Percentiles rank a stretch among this genome's conserved stretches.
Conservation (phyloP, 768 basidiomycete genomes). For the Amanita exitialis region DNA sequence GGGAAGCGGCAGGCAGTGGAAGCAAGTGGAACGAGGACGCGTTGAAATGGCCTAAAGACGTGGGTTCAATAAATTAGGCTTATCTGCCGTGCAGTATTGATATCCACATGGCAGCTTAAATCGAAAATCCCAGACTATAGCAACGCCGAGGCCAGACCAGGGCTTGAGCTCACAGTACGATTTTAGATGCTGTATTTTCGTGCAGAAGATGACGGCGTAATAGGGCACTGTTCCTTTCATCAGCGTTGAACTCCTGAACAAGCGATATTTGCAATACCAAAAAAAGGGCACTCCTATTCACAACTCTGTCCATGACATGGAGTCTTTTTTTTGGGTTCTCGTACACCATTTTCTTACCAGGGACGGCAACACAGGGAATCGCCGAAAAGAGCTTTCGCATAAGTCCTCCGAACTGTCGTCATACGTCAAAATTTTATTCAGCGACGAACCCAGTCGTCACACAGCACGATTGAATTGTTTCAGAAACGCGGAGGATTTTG, state of each 20-base stretch:
- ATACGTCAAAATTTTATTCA: not conserved
- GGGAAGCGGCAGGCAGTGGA: not conserved
- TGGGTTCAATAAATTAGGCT: not conserved
- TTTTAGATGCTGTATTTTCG: not conserved
- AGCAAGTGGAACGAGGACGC: not conserved
- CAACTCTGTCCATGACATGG: constrained; percentile 12
- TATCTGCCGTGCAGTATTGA: not conserved
- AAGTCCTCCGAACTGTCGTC: not conserved
- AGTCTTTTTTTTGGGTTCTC: constrained; percentile 15
- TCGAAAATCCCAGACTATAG: not conserved
- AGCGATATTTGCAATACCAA: not conserved
- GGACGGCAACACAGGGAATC: not conserved
- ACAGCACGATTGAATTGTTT: not conserved
- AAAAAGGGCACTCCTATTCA: not conserved
- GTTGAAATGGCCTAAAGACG: not conserved
- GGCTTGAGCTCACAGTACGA: not conserved
- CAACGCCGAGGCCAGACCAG: not conserved
- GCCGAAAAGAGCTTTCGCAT: not conserved
- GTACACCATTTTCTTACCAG: constrained; percentile 8
- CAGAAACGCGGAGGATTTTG: not conserved
- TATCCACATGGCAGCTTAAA: not conserved
- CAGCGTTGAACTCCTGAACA: not conserved
- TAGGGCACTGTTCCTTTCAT: not conserved
- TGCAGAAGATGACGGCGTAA: not conserved
- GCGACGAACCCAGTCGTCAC: not conserved